Base-by-base conservation (phyloP, 1,139 yeast species). In the Pneumocystis canis region DNA sequence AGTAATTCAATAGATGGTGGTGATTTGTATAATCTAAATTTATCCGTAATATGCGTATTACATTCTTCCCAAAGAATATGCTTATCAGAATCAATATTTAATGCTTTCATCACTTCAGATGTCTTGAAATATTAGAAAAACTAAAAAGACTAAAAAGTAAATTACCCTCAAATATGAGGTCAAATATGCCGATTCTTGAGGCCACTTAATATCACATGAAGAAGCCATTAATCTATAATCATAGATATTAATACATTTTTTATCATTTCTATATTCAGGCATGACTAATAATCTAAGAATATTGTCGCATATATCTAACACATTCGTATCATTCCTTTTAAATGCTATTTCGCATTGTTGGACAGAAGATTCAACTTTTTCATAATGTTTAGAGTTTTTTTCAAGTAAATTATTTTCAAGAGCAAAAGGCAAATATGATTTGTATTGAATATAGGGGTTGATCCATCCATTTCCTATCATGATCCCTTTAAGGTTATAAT, bases 401-500 rank as follows among this genome's bases (percentile, higher is more conserved):
- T 77, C 71, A 9, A 92, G 74, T 7, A 92, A 68, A 0, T 84
- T 85, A 6, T 82, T 79, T 25, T 83, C 79, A 58, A 83, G 69
- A 1, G 87, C 79, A 73, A 80, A 90, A 1, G 95, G 96, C 53
- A 88, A 74, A 70, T 87, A 89, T 18, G 96, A 82, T 65, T 89
- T 77, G 64, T 94, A 84, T 74, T 92, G 98, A 62, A 81, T 80
- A 66, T 83, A 81, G 1, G 97, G 97, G 56, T 89, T 90, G n/a
- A 92, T 82, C 96, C 96, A 92, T 0, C 97, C 97, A 74, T 92
- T 92, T 11, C 97, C 97, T 65, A 92, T 85, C 67, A 89, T 69
- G n/a, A 88, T 71, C 0, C 90, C 92, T 66, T 80, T 78, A 64
- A 90, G 72, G 64, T 84, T 77, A 66, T 81, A 75, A 0, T 65